Evolutionary conservation across 2,329 filamentous ascomycete genomes (phyloP), one percentile per base, ranked within the genome.

Genomic region (Alternaria consortialis): DNA sequence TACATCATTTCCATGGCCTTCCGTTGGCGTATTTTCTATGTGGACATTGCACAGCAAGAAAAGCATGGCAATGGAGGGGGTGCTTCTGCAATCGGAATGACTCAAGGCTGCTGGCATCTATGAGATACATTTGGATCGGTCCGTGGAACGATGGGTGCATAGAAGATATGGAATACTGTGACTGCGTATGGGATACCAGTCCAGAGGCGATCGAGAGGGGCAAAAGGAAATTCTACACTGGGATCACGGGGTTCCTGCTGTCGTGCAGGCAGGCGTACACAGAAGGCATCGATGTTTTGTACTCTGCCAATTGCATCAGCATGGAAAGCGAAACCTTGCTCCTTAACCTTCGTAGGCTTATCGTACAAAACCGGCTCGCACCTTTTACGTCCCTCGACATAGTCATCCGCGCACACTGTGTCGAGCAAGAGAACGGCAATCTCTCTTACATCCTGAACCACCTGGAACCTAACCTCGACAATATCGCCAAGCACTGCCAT

Each of bases 211-310:
- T 20, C 20, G 20, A 20, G n/a, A 20, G 20, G 20, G 20, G 20
- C 20, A 20, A 20, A 20, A 20, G 2, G 34, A 56, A 8, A 5
- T 31, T 46, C 17, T 42, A 48, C 2, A 29, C 55, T 20, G 61
- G 58, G 32, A 54, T 51, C 8, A 64, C 62, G 52, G 63, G 63
- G 2, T 62, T 62, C 31, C 44, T 64, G 44, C 43, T 64, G 15
- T 62, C 64, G 23, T 66, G 61, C 25, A 58, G 44, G 27, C 61
- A 64, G 44, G 58, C 55, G 15, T 66, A 66, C 46, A 48, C 52
- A 12, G 52, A 66, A 60, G 64, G 58, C 34, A 64, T 66, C 36
- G 31, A 64, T 15, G 8, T 56, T 32, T 25, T 66, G 27, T 66
- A 64, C 40, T 53, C 61, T 32, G 25, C 52, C 47, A 63, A 63